Evolutionary conservation across 1,284 basidiomycete genomes (phyloP).

Genomic region (Neonothopanus nambi): DNA sequence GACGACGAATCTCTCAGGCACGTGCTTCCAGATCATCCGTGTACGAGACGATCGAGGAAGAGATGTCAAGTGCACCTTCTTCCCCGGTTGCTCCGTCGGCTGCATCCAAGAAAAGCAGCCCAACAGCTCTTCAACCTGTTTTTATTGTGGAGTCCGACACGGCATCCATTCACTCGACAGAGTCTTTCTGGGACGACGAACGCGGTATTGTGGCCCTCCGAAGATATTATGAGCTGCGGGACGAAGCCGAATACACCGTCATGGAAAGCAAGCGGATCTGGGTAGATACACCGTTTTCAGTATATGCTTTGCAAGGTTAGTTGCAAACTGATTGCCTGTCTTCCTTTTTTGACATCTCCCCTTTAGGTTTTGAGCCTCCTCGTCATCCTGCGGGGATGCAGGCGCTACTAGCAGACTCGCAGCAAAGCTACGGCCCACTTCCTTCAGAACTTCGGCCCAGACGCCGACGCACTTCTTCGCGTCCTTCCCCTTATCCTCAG

Average conservation of each 20-base stretch:
- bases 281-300: conserved; percentile 72
- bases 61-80: conserved; percentile 42
- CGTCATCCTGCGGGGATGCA: conserved; percentile 63
- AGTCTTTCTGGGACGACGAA: conserved; percentile 58
- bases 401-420: conserved; percentile 70
- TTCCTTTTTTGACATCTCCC: conserved; percentile 8
- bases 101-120: conserved; percentile 32
- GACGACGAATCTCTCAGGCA: conserved; percentile 63
- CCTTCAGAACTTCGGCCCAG: conserved; percentile 64
- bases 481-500: conserved; percentile 71
- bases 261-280: conserved; percentile 65
- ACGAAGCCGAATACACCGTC: conserved; percentile 69
- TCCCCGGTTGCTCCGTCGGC: conserved; percentile 23
- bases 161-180: conserved; percentile 43
- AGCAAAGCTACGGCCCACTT: conserved; percentile 67
- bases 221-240: conserved; percentile 65
- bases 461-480: conserved; percentile 62
- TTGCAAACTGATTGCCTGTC: conserved; percentile 12
- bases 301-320: conserved; percentile 73
- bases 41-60: conserved; percentile 79
- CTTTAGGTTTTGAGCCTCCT: conserved; percentile 70
- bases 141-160: conserved; percentile 60
- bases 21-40: conserved; percentile 65
- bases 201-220: conserved; percentile 58
- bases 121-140: conserved; percentile 43